Evolutionary conservation across 2,329 filamentous ascomycete genomes (phyloP), one percentile per base, ranked within the genome.

Genomic region (Zasmidium cellare): DNA sequence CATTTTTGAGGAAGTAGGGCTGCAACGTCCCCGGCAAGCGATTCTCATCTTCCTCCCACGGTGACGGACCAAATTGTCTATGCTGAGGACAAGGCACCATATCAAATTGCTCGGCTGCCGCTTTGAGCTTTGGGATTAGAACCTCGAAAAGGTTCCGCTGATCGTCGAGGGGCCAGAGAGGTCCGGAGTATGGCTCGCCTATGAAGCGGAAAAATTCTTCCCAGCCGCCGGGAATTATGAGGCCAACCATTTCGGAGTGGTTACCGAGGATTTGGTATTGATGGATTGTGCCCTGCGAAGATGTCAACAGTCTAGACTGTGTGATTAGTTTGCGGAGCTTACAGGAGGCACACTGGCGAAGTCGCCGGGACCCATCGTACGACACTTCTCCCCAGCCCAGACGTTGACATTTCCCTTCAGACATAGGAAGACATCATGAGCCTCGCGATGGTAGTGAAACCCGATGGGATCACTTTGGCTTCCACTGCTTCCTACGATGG

Each of bases 141-240:
- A 80, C 69, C 22, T 78, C 74, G 46, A 77, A 77, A 2, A 83
- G 71, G 62, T 83, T 79, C 1, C 83, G 78, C n/a, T 77, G 65
- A 65, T 85, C 83, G 35, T 72, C 69, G 51, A 82, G 78, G 1
- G 83, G 82, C 16, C 82, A 76, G 19, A 62, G 53, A 1, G 68
- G 65, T 0, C 82, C 82, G 2, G 71, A 61, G 56, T 80, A 84
- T 0, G 79, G 73, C 67, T 85, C 82, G 24, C 77, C 77, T 7
- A 85, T 77, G 65, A 83, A 80, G 51, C 83, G 77, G 73, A 85
- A 86, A 73, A 86, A 85, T 63, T 85, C 82, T 24, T 84, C 74
- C 83, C 83, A 85, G 65, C 83, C 82, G 3, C 82, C 83, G 0
- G 83, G 83, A 0, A 80, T 80, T 24, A 85, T 80, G 2, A 86